A percentile compares a stretch with the other conserved stretches of the same genome.
Conservation (phyloP, 2,329 filamentous ascomycete genomes). For the Epichloe uncinata region DNA sequence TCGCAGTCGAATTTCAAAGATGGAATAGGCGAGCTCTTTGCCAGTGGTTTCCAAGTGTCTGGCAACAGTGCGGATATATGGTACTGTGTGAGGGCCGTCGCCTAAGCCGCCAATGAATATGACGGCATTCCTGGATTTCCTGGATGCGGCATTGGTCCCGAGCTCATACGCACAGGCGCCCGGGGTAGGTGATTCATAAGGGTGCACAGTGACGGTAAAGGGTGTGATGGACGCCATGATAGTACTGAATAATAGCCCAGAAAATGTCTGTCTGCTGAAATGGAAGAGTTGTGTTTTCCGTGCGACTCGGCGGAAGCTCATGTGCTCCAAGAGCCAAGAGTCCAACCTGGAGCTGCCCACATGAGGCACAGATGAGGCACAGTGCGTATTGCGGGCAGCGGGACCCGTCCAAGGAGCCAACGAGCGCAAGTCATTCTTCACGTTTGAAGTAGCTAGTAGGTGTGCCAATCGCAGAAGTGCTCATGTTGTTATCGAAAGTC, state of each 20-base stretch:
- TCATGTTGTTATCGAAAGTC: too few relatives aligned
- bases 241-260: neutral
- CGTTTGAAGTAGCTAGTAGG: too few relatives aligned
- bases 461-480: too few relatives aligned
- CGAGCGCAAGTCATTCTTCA: too few relatives aligned
- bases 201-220: conserved; percentile 33
- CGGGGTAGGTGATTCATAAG: conserved; percentile 27
- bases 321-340: too few relatives aligned
- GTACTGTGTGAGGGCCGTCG: conserved; percentile 54
- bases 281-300: neutral
- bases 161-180: conserved; percentile 34
- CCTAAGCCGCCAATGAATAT: conserved; percentile 60
- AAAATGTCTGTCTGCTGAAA: neutral
- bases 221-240: conserved; percentile 18
- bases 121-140: conserved; percentile 45
- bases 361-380: too few relatives aligned
- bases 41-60: conserved; percentile 24
- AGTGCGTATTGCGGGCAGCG: too few relatives aligned
- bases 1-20: conserved; percentile 43
- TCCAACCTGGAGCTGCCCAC: too few relatives aligned
- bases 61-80: conserved; percentile 39
- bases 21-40: conserved; percentile 30
- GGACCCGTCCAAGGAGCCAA: too few relatives aligned
- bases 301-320: neutral
- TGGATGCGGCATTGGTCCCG: conserved; percentile 22